Conservation (phyloP, 2,329 filamentous ascomycete genomes). For the Colletotrichum sidae region DNA sequence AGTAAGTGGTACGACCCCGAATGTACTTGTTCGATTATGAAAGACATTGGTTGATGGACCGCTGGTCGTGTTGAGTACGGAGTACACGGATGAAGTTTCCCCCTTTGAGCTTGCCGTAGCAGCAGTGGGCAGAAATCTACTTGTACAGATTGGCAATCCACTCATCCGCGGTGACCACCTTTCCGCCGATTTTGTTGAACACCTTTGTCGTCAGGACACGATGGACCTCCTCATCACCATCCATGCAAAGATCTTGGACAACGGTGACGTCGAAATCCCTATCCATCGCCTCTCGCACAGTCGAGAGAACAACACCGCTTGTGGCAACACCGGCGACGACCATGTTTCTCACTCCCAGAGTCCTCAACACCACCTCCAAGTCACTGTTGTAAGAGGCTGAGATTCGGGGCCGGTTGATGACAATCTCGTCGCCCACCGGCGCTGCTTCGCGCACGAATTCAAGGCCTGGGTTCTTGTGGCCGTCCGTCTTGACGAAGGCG, state of each 20-base stretch:
- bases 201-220: constrained; percentile 8
- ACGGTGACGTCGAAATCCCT: constrained; percentile 1
- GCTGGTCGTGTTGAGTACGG: no score
- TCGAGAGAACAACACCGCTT: constrained; percentile 9
- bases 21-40: no score
- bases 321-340: constrained; percentile 10
- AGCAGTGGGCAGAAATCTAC: background rate
- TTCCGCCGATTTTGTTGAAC: background rate
- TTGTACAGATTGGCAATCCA: constrained; percentile 10
- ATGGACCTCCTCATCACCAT: constrained; percentile 2
- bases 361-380: constrained; percentile 9
- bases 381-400: constrained; percentile 11
- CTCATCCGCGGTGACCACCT: background rate
- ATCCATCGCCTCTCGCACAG: constrained; percentile 1
- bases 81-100: no score
- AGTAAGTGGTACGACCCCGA: no score
- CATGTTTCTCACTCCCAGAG: constrained; percentile 5
- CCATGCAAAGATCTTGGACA: background rate
- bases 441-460: constrained; percentile 3
- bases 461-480: background rate
- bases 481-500: background rate
- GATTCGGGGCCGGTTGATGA: constrained; percentile 8
- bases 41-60: no score
- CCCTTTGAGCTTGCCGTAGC: no score
- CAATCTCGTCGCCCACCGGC: background rate